Conservation (phyloP, 1,284 basidiomycete species). For the Serendipita sp. region DNA sequence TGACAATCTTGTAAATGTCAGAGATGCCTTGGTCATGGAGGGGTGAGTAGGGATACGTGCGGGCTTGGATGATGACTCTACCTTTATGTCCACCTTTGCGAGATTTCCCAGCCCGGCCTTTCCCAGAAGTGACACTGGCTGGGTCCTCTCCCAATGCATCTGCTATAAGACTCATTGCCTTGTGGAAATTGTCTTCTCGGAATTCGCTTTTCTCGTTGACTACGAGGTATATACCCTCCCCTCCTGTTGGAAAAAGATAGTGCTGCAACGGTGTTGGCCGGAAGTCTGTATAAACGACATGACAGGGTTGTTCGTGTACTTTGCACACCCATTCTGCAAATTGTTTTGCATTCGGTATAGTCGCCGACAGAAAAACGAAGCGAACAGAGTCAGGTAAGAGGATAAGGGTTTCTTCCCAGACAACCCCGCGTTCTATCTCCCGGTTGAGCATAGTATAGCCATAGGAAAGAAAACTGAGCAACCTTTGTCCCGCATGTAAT, state of each 20-base stretch:
- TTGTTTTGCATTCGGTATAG: slow-evolving; percentile 99
- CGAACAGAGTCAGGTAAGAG: slow-evolving; percentile 90
- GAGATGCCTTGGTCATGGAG: slow-evolving; percentile 45
- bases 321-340: slow-evolving; percentile 99
- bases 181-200: slow-evolving; percentile 93
- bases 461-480: slow-evolving; percentile 6
- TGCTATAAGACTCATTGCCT: slow-evolving; percentile 90
- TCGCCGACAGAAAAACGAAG: slow-evolving; percentile 99
- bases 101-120: slow-evolving; percentile 78
- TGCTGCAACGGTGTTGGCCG: slow-evolving; percentile 96
- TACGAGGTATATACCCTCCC: slow-evolving; percentile 93
- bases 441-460: background rate
- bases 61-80: slow-evolving; percentile 26
- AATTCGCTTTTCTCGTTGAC: slow-evolving; percentile 97
- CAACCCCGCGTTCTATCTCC: slow-evolving; percentile 48
- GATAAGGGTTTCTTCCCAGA: slow-evolving; percentile 79
- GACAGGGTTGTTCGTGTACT: slow-evolving; percentile 94
- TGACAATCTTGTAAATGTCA: slow-evolving; percentile 96
- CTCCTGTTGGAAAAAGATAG: slow-evolving; percentile 93
- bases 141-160: slow-evolving; percentile 83
- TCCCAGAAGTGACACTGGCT: slow-evolving; percentile 67
- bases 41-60: slow-evolving; percentile 5
- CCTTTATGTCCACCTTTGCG: slow-evolving; percentile 86
- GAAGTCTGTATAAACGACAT: slow-evolving; percentile 99
- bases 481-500: slow-evolving; percentile 97